These are phyloP conservation scores for Trametes villosa DNA, from an alignment of 768 basidiomycete genomes.

Conservation along the genomic window DNA sequence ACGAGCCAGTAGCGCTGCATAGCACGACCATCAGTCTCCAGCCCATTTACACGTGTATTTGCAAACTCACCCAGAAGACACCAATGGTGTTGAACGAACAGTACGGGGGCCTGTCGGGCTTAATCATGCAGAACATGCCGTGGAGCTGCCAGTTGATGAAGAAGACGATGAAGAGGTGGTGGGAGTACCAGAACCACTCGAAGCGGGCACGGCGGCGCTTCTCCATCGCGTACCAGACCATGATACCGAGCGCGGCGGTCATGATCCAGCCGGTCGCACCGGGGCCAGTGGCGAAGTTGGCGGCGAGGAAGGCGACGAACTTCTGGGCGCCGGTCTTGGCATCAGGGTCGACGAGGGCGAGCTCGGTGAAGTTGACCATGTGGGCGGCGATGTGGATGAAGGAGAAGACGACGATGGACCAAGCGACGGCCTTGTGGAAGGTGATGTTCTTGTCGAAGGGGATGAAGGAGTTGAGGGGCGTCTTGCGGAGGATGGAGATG, in stretches of 20 bases:
- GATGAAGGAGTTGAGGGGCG: constrained; percentile 82
- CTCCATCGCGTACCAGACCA: constrained; percentile 87
- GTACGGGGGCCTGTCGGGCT: constrained; percentile 86
- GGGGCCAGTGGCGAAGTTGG: constrained; percentile 85
- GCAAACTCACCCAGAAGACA: constrained; percentile 85
- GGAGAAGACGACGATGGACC: constrained; percentile 83
- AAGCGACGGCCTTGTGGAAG: constrained; percentile 89
- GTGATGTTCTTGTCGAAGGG: constrained; percentile 94
- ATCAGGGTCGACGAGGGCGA: constrained; percentile 58
- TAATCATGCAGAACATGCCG: constrained; percentile 97
- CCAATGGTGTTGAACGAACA: constrained; percentile 87
- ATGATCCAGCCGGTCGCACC: constrained; percentile 89
- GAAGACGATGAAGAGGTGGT: constrained; percentile 90
- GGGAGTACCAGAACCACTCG: constrained; percentile 88
- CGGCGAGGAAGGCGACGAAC: constrained; percentile 69
- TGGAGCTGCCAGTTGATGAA: constrained; percentile 95
- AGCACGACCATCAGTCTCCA: constrained; percentile 3
- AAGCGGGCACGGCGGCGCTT: constrained; percentile 78
- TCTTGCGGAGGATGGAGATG: constrained; percentile 85
- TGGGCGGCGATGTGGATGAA: constrained; percentile 81
- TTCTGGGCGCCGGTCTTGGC: constrained; percentile 59
- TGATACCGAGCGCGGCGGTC: constrained; percentile 69
- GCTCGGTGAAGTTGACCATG: constrained; percentile 80
- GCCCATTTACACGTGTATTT: neutral
- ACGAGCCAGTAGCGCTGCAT: constrained; percentile 85